Base-by-base conservation (phyloP, 495 filamentous ascomycete genomes). In the Penicillium salamii region DNA sequence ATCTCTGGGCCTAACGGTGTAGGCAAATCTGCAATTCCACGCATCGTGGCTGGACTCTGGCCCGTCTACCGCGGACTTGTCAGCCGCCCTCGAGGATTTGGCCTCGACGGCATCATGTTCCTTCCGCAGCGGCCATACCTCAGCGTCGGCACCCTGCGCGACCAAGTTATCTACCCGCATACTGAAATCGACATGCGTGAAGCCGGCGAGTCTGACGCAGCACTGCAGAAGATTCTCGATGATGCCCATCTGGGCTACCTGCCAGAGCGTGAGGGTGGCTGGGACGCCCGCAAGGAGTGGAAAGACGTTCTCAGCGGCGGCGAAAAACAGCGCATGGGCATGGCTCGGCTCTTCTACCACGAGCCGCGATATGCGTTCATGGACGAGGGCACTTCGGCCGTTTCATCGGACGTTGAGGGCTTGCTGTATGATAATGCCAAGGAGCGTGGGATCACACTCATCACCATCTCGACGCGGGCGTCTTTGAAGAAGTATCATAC, bases 141-240 rank as follows among this genome's bases (percentile, higher is more conserved):
- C 15, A 90, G 85, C 62, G 86, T 92, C 31, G 95, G 95, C n/a
- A 99, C 95, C 3, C 76, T 99, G 7, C 82, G 92, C 7, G 95
- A 99, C 53, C 95, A 99, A 66, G 91, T 99, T 50, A 96, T 97
- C 67, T 99, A 99, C 53, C 95, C 95, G 2, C 91, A 97, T 56
- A 91, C 87, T 9, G 92, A 91, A 64, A 77, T 91, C 17, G 95
- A 97, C 52, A 97, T 97, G 93, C 86, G 83, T 9, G 88, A 89
- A 28, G 83, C 82, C 35, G 83, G 85, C 5, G 81, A 87, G 51
- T 78, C 74, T 13, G 95, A 99, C 58, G 67, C 79, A 14, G 82
- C 89, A 37, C 75, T 99, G 12, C 80, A 84, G 57, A 72, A 74
- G 24, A 81, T 93, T 4, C 78, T 99, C 5, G 88, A 96, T 41